These are phyloP conservation scores for Coniferiporia weirii DNA, from an alignment of 1,284 basidiomycete genomes.

Conservation along the genomic window DNA sequence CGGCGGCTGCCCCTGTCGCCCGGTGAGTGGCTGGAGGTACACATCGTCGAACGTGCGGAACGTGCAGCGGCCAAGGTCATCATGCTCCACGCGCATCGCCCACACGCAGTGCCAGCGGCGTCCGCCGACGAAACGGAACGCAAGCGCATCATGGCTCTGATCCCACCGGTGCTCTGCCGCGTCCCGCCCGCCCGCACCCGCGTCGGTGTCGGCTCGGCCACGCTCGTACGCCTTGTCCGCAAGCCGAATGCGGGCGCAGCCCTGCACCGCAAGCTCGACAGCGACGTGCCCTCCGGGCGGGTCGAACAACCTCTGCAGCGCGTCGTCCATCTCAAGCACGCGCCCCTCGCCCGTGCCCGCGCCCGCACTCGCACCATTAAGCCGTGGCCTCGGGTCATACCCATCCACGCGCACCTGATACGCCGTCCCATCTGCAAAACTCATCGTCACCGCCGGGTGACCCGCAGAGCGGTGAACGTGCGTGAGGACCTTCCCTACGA, in stretches of 20 bases:
- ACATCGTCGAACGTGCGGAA: constrained; percentile 63
- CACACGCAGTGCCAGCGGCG: constrained; percentile 57
- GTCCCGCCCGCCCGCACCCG: too few species aligned
- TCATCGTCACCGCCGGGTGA: constrained; percentile 52
- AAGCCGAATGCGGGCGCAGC: constrained; percentile 50
- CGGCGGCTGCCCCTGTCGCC: constrained; percentile 11
- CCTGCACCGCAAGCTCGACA: constrained; percentile 40
- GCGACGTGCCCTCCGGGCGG: constrained; percentile 32
- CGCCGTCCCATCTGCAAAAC: constrained; percentile 48
- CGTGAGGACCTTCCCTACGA: constrained; percentile 49
- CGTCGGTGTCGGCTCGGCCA: constrained; percentile 9
- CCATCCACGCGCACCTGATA: constrained; percentile 58
- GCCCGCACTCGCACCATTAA: constrained; percentile 25
- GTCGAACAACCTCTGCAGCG: constrained; percentile 36
- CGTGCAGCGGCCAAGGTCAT: constrained; percentile 36
- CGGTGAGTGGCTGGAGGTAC: constrained; percentile 22
- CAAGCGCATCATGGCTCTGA: constrained; percentile 49
- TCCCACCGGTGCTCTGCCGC: constrained; percentile 40
- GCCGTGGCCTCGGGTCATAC: constrained; percentile 39
- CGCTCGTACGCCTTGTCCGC: constrained; percentile 52
- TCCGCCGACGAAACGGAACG: constrained; percentile 41
- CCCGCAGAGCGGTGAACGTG: constrained; percentile 43
- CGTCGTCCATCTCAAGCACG: constrained; percentile 49
- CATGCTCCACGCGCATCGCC: constrained; percentile 51
- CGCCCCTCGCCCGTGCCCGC: not conserved